Percentiles rank a stretch among this genome's conserved stretches.
Conservation (phyloP, 1,139 yeast species). For the Kodamaea arcana region DNA sequence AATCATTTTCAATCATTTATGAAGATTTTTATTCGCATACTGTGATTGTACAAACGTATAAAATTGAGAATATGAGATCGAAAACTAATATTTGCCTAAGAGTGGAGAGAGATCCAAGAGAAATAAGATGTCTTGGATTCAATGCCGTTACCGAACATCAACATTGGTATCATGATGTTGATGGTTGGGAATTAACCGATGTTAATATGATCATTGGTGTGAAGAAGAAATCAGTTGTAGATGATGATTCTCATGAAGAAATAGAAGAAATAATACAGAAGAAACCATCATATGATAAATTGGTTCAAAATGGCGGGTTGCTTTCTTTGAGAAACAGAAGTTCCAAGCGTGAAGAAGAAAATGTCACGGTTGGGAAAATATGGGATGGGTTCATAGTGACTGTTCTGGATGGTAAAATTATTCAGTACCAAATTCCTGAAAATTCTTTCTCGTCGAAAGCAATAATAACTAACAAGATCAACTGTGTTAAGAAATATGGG, state of each 20-base stretch:
- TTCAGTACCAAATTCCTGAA: constrained; percentile 56
- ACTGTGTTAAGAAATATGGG: constrained; percentile 58
- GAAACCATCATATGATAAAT: constrained; percentile 10
- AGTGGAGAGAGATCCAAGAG: constrained; percentile 89
- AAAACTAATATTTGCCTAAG: constrained; percentile 78
- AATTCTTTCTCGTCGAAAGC: constrained; percentile 25
- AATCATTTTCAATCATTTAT: constrained; percentile 67
- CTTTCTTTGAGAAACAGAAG: constrained; percentile 18
- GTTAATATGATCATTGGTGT: constrained; percentile 74
- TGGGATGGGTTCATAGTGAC: constrained; percentile 84
- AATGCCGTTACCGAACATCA: constrained; percentile 69
- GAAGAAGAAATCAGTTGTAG: constrained; percentile 36
- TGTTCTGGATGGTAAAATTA: constrained; percentile 56
- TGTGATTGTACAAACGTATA: constrained; percentile 68
- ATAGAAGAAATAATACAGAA: constrained; percentile 6
- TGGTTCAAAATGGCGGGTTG: constrained; percentile 21
- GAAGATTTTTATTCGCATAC: constrained; percentile 56
- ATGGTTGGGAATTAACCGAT: constrained; percentile 76
- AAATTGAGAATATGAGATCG: constrained; percentile 63
- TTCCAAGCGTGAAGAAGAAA: constrained; percentile 3
- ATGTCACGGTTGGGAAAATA: constrained; percentile 22
- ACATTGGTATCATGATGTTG: constrained; percentile 61
- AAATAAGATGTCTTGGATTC: constrained; percentile 83
- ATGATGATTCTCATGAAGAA: constrained; percentile 10
- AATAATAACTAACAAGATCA: constrained; percentile 38